Percentiles rank a stretch among this genome's conserved stretches.
phyloP scores from a whole-genome alignment of 2,329 filamentous ascomycete species.

The Claviceps sorghi region DNA sequence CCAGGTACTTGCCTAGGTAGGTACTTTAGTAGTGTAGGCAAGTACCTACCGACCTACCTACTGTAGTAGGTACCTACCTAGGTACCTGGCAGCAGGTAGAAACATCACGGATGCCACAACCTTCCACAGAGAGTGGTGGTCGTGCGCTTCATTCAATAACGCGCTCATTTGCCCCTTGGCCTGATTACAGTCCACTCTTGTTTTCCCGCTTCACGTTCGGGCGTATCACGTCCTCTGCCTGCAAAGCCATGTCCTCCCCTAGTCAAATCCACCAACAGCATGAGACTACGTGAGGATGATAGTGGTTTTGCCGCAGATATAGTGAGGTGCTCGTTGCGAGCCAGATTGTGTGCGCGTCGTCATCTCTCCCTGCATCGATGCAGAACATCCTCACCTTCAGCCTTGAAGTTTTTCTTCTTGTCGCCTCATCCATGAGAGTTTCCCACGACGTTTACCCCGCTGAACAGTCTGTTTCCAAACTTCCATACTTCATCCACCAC shows the following conservation, averaged over 20 bases:
- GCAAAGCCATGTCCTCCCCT: neutral
- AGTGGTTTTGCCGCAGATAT: neutral
- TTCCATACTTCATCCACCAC: conserved; percentile 69
- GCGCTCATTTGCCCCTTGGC: neutral
- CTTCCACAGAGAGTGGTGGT: neutral
- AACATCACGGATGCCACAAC: no score
- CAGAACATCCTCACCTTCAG: neutral
- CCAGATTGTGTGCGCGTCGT: neutral
- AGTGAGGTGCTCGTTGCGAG: neutral
- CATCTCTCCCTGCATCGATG: neutral
- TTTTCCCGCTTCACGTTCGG: neutral
- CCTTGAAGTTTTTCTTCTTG: no score
- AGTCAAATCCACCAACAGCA: neutral
- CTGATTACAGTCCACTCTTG: neutral
- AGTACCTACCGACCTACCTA: no score
- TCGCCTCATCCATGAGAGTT: neutral
- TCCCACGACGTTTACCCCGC: conserved; percentile 7
- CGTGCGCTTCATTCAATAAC: neutral
- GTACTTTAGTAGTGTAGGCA: no score
- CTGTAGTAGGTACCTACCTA: no score
- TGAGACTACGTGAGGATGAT: neutral
- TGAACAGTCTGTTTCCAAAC: conserved; percentile 45
- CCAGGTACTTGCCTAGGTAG: no score
- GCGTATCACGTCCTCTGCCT: neutral
- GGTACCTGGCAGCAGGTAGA: no score